phyloP scores from a whole-genome alignment of 306 rosid species.

The Rosa persica region DNA sequence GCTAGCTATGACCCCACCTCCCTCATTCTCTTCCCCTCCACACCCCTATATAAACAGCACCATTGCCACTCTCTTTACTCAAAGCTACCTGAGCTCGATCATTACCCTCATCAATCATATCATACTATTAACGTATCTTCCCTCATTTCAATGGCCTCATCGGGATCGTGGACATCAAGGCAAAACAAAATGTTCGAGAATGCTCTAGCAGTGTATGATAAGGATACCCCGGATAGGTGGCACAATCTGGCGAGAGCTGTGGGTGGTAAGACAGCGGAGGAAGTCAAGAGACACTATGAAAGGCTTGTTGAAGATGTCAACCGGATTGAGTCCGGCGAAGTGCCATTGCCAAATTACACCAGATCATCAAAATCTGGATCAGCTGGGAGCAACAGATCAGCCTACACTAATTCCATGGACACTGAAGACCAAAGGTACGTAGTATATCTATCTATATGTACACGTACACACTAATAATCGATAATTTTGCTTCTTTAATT shows the following conservation, averaged over 20 bases:
- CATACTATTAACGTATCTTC: background rate
- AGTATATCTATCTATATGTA: background rate
- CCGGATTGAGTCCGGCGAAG: conserved; percentile 59
- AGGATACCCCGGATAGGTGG: conserved; percentile 72
- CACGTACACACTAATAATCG: background rate
- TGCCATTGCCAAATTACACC: conserved; percentile 68
- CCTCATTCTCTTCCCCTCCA: background rate
- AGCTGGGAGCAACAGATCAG: conserved; percentile 18
- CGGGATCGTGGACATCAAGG: conserved; percentile 64
- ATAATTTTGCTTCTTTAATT: background rate
- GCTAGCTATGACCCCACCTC: conserved; percentile 26
- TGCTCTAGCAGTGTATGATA: conserved; percentile 58
- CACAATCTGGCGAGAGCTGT: conserved; percentile 65
- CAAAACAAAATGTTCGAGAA: conserved; percentile 80
- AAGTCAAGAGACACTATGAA: conserved; percentile 66
- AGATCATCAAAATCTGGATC: conserved; percentile 15
- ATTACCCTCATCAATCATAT: background rate
- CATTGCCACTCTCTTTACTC: conserved; percentile 34
- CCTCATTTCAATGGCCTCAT: conserved; percentile 27
- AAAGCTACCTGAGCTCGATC: background rate
- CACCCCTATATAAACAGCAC: conserved; percentile 42
- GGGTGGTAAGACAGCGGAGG: conserved; percentile 76
- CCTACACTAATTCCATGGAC: conserved; percentile 35
- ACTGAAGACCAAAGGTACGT: conserved; percentile 47
- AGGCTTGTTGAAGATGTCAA: conserved; percentile 62